phyloP scores from a whole-genome alignment of 1,284 basidiomycete genomes.

The Ceraceosorus guamensis region DNA sequence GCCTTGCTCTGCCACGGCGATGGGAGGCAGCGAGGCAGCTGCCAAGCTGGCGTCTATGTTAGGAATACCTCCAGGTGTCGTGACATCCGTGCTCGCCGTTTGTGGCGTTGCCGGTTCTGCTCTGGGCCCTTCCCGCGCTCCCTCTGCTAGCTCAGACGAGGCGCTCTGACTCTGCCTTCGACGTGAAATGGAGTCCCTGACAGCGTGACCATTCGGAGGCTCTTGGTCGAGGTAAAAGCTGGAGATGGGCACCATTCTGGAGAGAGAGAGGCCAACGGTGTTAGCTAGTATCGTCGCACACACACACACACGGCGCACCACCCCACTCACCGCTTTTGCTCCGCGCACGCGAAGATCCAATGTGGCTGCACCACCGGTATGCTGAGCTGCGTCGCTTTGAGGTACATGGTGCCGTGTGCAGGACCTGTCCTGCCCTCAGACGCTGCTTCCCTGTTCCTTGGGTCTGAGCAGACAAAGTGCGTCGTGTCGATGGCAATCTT shows the following conservation, averaged over 20 bases:
- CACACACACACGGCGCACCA: too few species aligned
- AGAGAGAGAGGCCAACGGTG: neutral
- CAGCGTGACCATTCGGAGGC: conserved; percentile 34
- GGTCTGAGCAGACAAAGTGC: conserved; percentile 39
- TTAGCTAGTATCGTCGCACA: neutral
- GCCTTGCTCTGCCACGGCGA: neutral
- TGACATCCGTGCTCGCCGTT: neutral
- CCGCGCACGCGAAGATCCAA: conserved; percentile 46
- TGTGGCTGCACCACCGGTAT: conserved; percentile 46
- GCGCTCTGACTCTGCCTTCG: too few species aligned
- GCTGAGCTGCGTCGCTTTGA: conserved; percentile 43
- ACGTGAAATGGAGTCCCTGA: conserved; percentile 8
- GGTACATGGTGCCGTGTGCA: conserved; percentile 15
- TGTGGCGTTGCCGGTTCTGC: neutral
- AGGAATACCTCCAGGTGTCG: neutral
- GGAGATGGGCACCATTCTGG: conserved; percentile 44
- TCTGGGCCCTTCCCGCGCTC: too few species aligned
- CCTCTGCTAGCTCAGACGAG: too few species aligned
- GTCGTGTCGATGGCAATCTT: conserved; percentile 69
- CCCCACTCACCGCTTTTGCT: conserved; percentile 31
- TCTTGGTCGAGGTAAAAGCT: conserved; percentile 42
- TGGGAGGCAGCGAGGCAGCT: neutral
- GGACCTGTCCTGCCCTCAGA: conserved; percentile 5
- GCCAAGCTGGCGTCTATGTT: neutral
- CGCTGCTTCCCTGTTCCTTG: conserved; percentile 22